Evolutionary conservation across 768 basidiomycete species (phyloP).

Genomic region (Pisolithus orientalis): DNA sequence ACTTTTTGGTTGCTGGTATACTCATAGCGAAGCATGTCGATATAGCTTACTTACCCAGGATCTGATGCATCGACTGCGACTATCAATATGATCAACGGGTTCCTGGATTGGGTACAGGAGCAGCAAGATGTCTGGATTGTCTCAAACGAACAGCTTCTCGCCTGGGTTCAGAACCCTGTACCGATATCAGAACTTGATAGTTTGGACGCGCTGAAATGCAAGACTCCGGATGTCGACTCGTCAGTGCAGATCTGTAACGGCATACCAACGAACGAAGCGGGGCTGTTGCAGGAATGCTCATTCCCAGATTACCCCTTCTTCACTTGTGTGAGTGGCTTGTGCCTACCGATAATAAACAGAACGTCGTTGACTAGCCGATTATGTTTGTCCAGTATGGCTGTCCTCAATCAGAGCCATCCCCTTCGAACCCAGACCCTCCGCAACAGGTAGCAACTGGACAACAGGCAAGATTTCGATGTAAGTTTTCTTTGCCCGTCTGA

Average conservation of each 20-base stretch:
- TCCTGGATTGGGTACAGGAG: constrained; percentile 76
- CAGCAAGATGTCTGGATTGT: constrained; percentile 73
- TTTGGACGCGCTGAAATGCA: constrained; percentile 54
- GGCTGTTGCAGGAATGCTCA: constrained; percentile 52
- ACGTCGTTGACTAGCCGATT: neutral
- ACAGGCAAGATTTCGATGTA: constrained; percentile 49
- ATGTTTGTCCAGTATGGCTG: constrained; percentile 59
- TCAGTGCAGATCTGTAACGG: constrained; percentile 67
- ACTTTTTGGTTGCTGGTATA: too few species aligned
- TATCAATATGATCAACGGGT: constrained; percentile 71
- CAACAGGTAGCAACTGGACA: constrained; percentile 45
- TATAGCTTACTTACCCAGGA: constrained; percentile 53
- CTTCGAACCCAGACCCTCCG: constrained; percentile 58
- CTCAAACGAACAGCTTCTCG: constrained; percentile 62
- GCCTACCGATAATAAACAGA: neutral
- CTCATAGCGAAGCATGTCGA: constrained; percentile 5
- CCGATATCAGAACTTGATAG: constrained; percentile 52
- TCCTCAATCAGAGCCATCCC: constrained; percentile 41
- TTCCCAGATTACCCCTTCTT: constrained; percentile 76
- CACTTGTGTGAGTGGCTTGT: constrained; percentile 53
- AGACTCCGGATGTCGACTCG: constrained; percentile 51
- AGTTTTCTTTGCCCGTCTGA: constrained; percentile 17
- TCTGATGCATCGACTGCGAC: constrained; percentile 43
- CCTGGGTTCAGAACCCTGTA: constrained; percentile 68
- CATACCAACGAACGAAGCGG: constrained; percentile 59